Evolutionary conservation across 495 filamentous ascomycete genomes (phyloP).

Genomic region (Xylaria bambusicola): DNA sequence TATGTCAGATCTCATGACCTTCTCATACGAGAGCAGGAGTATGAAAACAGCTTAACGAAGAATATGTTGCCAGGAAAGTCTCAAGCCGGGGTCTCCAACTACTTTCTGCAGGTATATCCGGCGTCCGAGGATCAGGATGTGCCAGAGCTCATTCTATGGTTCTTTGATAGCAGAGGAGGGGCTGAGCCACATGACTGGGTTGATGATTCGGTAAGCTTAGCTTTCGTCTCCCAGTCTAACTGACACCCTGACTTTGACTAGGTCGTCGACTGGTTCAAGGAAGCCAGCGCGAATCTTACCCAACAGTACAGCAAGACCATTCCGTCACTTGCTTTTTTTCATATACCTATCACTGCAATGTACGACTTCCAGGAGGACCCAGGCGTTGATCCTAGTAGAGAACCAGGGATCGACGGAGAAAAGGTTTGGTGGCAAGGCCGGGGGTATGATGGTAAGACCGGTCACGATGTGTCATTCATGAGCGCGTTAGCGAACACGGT

Average conservation of each 20-base stretch:
- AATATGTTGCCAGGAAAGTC: not conserved
- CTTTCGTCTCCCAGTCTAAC: slow-evolving; percentile 15
- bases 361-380: slow-evolving; percentile 42
- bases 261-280: slow-evolving; percentile 51
- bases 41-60: slow-evolving; percentile 9
- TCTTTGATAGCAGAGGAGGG: slow-evolving; percentile 63
- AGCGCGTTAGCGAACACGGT: slow-evolving; percentile 47
- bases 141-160: slow-evolving; percentile 54
- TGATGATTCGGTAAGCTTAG: not conserved
- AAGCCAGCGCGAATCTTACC: slow-evolving; percentile 39
- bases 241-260: slow-evolving; percentile 31
- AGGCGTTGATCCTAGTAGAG: slow-evolving; percentile 26
- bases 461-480: slow-evolving; percentile 50
- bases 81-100: slow-evolving; percentile 41
- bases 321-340: slow-evolving; percentile 63
- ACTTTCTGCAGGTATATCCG: slow-evolving; percentile 43
- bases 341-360: slow-evolving; percentile 58
- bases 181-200: not conserved
- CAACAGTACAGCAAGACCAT: slow-evolving; percentile 41
- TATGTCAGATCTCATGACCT: slow-evolving; percentile 44
- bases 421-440: slow-evolving; percentile 32
- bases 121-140: not conserved
- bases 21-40: slow-evolving; percentile 48
- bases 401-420: slow-evolving; percentile 61
- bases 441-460: slow-evolving; percentile 1